Evolutionary conservation across 805 yeast species (phyloP).

Genomic region (Ogataea paradorogensis): DNA sequence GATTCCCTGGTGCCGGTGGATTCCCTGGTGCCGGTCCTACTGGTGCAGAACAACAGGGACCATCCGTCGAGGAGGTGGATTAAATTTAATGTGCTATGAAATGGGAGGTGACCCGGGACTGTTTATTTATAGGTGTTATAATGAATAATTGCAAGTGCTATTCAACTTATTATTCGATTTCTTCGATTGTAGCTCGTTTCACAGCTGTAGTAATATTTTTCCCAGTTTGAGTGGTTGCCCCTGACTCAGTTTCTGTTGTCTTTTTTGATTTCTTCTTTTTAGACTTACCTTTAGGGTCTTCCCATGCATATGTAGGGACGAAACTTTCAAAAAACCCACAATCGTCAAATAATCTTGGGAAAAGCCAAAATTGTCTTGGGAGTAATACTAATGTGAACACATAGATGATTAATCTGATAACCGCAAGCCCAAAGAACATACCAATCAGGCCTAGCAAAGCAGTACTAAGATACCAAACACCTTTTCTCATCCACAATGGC

Average conservation of each 20-base stretch:
- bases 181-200: constrained; percentile 29
- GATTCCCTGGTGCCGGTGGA: constrained; percentile 24
- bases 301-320: constrained; percentile 85
- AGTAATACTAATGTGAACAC: constrained; percentile 53
- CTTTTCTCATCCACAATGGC: constrained; percentile 86
- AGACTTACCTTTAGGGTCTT: constrained; percentile 32
- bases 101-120: neutral
- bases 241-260: neutral
- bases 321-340: constrained; percentile 93
- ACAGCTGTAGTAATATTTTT: constrained; percentile 14
- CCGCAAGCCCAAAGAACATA: constrained; percentile 71
- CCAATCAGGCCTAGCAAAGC: constrained; percentile 70
- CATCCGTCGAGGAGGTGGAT: constrained; percentile 82
- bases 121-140: constrained; percentile 6
- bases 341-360: constrained; percentile 94
- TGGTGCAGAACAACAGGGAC: constrained; percentile 45
- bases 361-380: constrained; percentile 87
- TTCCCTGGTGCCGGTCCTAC: constrained; percentile 28
- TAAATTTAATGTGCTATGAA: constrained; percentile 33
- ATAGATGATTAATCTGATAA: constrained; percentile 73
- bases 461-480: constrained; percentile 88
- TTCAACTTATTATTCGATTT: constrained; percentile 14
- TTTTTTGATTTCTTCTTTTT: constrained; percentile 11
- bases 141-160: neutral
- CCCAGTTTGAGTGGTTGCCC: constrained; percentile 7